phyloP scores from a whole-genome alignment of 495 filamentous ascomycete genomes.

The Copromyces sp. region DNA sequence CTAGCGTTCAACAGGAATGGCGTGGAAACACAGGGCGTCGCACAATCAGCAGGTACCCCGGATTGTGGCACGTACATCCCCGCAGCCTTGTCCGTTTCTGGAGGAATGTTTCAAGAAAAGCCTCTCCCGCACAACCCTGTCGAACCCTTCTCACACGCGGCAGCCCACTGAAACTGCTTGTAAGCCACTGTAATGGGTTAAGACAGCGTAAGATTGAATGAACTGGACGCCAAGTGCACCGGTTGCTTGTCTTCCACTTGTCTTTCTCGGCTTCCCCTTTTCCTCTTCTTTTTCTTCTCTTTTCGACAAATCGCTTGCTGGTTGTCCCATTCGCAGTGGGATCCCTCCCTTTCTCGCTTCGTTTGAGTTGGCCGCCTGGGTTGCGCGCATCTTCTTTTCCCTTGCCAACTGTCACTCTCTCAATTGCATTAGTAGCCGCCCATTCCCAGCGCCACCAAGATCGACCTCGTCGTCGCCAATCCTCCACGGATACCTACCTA shows the following conservation, averaged over 20 bases:
- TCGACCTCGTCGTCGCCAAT: not conserved
- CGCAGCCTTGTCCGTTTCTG: not conserved
- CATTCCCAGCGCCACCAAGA: not conserved
- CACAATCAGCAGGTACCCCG: not conserved
- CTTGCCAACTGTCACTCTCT: not conserved
- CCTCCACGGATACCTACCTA: not conserved
- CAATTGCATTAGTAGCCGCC: not conserved
- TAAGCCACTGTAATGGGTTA: not conserved
- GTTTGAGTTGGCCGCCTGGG: not conserved
- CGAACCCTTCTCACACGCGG: not conserved
- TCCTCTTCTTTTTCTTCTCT: not conserved
- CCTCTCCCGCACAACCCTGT: not conserved
- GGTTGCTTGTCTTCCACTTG: not conserved
- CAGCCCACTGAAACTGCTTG: not conserved
- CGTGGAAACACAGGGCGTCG: not conserved
- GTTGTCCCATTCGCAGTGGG: not conserved
- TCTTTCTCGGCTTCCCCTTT: not conserved
- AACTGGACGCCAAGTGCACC: not conserved
- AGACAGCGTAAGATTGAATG: not conserved
- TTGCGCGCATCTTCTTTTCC: not conserved
- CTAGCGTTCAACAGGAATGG: not conserved
- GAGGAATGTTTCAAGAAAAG: not conserved
- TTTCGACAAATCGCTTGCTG: not conserved
- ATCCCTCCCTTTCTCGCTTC: not conserved
- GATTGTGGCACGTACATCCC: not conserved